These are phyloP conservation scores for Rhexocercosporidium sp. DNA, from an alignment of 2,329 filamentous ascomycete genomes.

Conservation along the genomic window DNA sequence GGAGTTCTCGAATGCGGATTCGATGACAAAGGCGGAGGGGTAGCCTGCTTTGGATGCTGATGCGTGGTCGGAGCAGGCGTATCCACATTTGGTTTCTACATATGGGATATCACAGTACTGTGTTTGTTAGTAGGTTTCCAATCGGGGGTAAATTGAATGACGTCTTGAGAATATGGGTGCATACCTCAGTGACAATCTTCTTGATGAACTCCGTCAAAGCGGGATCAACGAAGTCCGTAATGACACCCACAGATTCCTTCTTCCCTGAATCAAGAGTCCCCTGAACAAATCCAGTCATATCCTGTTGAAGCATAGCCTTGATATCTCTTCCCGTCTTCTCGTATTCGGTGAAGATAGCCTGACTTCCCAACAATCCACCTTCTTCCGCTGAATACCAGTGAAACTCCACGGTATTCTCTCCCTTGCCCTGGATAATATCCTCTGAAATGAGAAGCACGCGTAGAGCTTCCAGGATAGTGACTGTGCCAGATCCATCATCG, in stretches of 20 bases:
- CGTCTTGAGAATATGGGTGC: conserved; percentile 21
- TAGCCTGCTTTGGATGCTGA: conserved; percentile 77
- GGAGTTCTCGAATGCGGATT: conserved; percentile 69
- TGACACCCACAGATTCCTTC: conserved; percentile 86
- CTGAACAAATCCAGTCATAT: conserved; percentile 93
- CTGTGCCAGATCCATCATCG: conserved; percentile 90
- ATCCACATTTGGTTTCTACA: conserved; percentile 86
- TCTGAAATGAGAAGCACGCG: conserved; percentile 78
- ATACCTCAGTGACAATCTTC: conserved; percentile 73
- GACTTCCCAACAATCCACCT: conserved; percentile 83
- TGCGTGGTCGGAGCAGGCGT: conserved; percentile 80
- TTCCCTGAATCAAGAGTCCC: conserved; percentile 82
- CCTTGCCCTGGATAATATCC: conserved; percentile 72
- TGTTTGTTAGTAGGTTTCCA: conserved; percentile 19
- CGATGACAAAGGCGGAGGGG: conserved; percentile 77
- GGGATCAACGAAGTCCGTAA: conserved; percentile 87
- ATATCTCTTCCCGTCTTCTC: conserved; percentile 74
- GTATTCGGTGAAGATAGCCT: conserved; percentile 87
- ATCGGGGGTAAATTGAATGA: background rate
- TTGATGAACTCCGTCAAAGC: conserved; percentile 90
- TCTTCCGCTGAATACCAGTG: conserved; percentile 96
- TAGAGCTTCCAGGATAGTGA: conserved; percentile 93
- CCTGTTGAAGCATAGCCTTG: conserved; percentile 97
- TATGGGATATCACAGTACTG: conserved; percentile 89
- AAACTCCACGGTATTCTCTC: conserved; percentile 89